A percentile compares a stretch with the other conserved stretches of the same genome.
Conservation (phyloP, 2,329 filamentous ascomycete genomes). For the Dissoconium aciculare region DNA sequence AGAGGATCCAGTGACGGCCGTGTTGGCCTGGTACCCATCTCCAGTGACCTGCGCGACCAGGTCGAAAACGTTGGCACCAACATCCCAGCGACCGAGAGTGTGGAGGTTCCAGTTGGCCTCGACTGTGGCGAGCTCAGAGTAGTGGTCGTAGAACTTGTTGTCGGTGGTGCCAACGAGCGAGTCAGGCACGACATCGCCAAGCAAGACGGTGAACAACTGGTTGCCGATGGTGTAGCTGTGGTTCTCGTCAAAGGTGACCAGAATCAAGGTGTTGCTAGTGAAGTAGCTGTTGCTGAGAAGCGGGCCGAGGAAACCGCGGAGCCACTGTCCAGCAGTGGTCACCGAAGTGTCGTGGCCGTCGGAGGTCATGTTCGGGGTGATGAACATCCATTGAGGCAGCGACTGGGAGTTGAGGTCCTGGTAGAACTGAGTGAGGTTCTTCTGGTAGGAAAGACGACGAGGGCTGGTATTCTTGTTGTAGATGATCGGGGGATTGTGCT, state of each 20-base stretch:
- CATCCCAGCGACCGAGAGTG: slow-evolving; percentile 33
- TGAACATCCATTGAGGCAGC: slow-evolving; percentile 58
- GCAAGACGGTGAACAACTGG: slow-evolving; percentile 52
- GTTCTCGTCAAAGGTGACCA: slow-evolving; percentile 69
- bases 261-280: slow-evolving; percentile 58
- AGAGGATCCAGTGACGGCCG: slow-evolving; percentile 15
- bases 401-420: slow-evolving; percentile 47
- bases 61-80: slow-evolving; percentile 33
- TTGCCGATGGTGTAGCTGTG: slow-evolving; percentile 53
- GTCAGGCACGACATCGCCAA: slow-evolving; percentile 58
- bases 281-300: slow-evolving; percentile 56
- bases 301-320: slow-evolving; percentile 51
- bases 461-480: slow-evolving; percentile 47
- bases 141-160: slow-evolving; percentile 40
- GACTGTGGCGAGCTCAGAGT: slow-evolving; percentile 31
- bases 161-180: slow-evolving; percentile 54
- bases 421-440: slow-evolving; percentile 58
- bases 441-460: slow-evolving; percentile 51
- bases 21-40: slow-evolving; percentile 17
- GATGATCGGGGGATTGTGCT: slow-evolving; percentile 48
- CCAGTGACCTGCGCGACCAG: slow-evolving; percentile 24
- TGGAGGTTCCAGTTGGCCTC: slow-evolving; percentile 33
- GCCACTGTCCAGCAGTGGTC: slow-evolving; percentile 54
- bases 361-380: slow-evolving; percentile 60
- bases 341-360: slow-evolving; percentile 64